Evolutionary conservation across 176 grass and related monocot genomes (phyloP), one percentile per base, ranked within the genome.

Genomic region (Typha latifolia): DNA sequence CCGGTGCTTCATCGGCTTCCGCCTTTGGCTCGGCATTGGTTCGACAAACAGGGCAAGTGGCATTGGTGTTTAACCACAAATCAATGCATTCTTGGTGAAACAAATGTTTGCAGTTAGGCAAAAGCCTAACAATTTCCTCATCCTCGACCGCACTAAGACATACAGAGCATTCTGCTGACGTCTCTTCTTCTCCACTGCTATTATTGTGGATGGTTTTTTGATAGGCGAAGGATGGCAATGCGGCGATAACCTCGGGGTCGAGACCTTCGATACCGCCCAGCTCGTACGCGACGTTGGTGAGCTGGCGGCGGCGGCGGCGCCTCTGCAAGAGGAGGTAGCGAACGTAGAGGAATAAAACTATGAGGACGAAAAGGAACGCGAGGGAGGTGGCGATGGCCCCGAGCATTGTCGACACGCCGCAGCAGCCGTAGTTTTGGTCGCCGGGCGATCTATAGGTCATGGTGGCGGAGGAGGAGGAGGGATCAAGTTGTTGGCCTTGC

Each of bases 21-120:
- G 26, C 27, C 80, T 61, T 69, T 27, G 71, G 80, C 72, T 70
- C 77, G 12, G 62, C 62, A 34, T 86, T 85, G 10, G 55, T 62
- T 11, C 83, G 83, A 70, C 86, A 95, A 13, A 95, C 66, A 9
- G 86, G 90, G 67, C 86, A 95, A 37, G 90, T 76, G 31, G 69
- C 71, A 63, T 77, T 65, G 6, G 76, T 71, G 64, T 63, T 48
- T 71, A 95, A 79, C 90, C 86, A 95, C 32, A 82, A 15, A 53
- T 90, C 90, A 43, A 90, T 53, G 75, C 86, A 90, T 69, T 67
- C 81, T 22, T 50, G 49, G 67, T 86, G 90, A 47, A 95, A 90
- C 51, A 72, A 6, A 66, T 95, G 86, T 49, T 68, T 69, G 81
- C 91, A 95, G 4, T 49, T 73, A 0, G 73, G 78, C 16, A 95